These are phyloP conservation scores for Trametopsis cervina DNA, from an alignment of 768 basidiomycete species.

Conservation along the genomic window DNA sequence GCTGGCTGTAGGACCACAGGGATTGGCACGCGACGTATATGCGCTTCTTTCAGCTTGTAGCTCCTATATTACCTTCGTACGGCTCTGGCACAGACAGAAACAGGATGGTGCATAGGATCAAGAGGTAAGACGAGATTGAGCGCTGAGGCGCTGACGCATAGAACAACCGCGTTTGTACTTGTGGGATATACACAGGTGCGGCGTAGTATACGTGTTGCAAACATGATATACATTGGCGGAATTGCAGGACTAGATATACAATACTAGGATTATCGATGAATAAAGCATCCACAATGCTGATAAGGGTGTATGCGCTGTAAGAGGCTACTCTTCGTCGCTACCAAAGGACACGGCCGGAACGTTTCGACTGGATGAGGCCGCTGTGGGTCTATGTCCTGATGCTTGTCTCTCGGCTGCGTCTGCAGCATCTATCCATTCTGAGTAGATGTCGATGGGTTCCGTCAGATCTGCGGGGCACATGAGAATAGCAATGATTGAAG, in stretches of 20 bases:
- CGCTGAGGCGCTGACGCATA: neutral
- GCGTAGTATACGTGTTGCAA: too few relatives aligned
- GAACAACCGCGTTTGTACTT: too few relatives aligned
- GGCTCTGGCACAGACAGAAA: neutral
- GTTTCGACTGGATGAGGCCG: slow-evolving; percentile 45
- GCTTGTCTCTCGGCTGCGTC: slow-evolving; percentile 73
- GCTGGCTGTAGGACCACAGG: too few relatives aligned
- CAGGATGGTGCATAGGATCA: neutral
- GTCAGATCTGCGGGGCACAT: slow-evolving; percentile 55
- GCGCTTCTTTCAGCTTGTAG: too few relatives aligned
- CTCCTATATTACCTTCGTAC: too few relatives aligned
- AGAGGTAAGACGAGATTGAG: neutral
- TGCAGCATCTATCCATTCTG: slow-evolving; percentile 87
- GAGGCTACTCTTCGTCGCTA: slow-evolving; percentile 44
- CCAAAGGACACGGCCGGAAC: slow-evolving; percentile 30
- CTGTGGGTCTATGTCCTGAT: slow-evolving; percentile 39
- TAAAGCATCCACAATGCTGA: too few relatives aligned
- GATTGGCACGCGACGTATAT: too few relatives aligned
- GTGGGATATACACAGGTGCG: too few relatives aligned
- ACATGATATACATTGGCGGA: neutral
- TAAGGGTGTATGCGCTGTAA: neutral
- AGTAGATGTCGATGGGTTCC: slow-evolving; percentile 84
- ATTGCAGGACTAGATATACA: neutral
- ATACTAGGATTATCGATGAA: neutral
- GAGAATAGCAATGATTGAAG: slow-evolving; percentile 4